Conservation (phyloP, 306 rosid genomes). For the Dryas alaskensis region DNA sequence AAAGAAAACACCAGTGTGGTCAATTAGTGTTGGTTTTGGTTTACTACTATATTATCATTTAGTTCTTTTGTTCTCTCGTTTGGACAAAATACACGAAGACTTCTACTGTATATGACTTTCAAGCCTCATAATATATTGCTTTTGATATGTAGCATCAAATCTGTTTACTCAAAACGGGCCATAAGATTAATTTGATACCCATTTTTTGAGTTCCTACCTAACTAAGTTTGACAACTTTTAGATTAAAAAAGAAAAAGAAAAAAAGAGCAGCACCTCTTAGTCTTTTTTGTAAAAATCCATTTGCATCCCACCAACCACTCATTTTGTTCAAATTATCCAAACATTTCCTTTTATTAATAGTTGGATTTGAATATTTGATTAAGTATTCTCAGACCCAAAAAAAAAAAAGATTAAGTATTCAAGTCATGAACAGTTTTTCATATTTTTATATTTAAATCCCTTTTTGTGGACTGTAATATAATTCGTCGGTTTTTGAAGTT, state of each 20-base stretch:
- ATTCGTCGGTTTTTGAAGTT: neutral
- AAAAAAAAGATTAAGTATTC: too few relatives aligned
- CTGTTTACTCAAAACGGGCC: neutral
- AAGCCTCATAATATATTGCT: neutral
- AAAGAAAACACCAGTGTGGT: neutral
- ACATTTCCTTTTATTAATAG: neutral
- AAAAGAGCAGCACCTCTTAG: neutral
- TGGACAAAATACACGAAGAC: neutral
- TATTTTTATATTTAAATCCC: neutral
- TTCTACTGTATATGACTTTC: neutral
- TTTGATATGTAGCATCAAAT: neutral
- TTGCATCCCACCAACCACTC: slow-evolving; percentile 17
- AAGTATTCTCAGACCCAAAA: neutral
- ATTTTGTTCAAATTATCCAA: neutral
- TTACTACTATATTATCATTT: neutral
- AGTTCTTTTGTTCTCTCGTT: neutral
- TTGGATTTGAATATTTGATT: slow-evolving; percentile 14
- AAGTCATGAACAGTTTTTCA: too few relatives aligned
- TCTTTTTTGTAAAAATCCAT: slow-evolving; percentile 4
- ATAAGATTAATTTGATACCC: neutral
- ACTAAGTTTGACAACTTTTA: slow-evolving; percentile 3
- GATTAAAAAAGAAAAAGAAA: neutral
- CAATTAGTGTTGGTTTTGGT: neutral
- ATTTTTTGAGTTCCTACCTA: neutral
- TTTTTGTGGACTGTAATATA: neutral